Evolutionary conservation across 768 basidiomycete genomes (phyloP), one percentile per base, ranked within the genome.

Genomic region (Boletus rufocinnamomeus): DNA sequence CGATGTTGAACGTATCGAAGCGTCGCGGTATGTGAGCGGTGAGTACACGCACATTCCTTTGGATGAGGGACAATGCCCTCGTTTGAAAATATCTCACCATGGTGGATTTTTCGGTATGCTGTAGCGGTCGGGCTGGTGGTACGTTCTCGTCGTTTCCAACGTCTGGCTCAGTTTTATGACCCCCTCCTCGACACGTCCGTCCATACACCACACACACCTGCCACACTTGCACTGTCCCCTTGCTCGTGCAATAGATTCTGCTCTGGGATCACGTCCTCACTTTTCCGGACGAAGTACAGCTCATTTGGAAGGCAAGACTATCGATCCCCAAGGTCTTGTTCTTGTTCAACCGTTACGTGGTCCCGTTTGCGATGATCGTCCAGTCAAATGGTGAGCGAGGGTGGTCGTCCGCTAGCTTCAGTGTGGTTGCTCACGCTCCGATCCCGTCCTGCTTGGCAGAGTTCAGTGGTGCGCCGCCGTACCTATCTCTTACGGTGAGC

Each of bases 231-330:
- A 27, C 17, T 14, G 8, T 27, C 9, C 37, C 16, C 9, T 8
- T 54, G n/a, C 21, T 11, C 10, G 21, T 23, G 23, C 16, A 27
- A 37, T 43, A 75, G 76, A 53, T 72, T 19, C 60, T 75, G 11
- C 57, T 75, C 25, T 76, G 73, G 64, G 75, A 75, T 49, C 70
- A 75, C 35, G 28, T 72, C 46, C 59, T 75, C 41, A 76, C 75
- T 0, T 62, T 75, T 30, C 50, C 59, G 16, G 73, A 74, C 23
- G 74, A 76, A 64, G 72, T 76, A 14, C 43, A 54, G 50, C 52
- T 71, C 23, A 64, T 76, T 30, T 76, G 75, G 75, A 62, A 30
- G 3, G 72, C 75, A 1, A 62, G 21, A 21, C 47, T 57, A 3
- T 68, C 73, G 14, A 34, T 64, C 9, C 66, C 72, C 43, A 76